Conservation (phyloP, 768 basidiomycete species). For the Rhodocollybia butyracea region DNA sequence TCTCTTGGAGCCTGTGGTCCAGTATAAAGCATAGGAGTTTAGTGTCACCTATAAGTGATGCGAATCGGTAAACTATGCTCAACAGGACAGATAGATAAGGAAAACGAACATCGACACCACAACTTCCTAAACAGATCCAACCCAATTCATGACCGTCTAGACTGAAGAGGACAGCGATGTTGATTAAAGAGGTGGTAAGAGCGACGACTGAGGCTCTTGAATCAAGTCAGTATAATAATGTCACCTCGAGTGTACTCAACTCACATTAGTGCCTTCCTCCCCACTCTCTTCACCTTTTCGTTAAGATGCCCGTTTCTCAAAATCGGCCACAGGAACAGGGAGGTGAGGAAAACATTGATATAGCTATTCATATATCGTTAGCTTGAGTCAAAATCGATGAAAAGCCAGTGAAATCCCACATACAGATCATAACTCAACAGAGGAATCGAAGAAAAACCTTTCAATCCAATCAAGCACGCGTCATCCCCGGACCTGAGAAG, state of each 20-base stretch:
- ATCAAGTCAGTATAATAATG: background rate
- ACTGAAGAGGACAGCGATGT: slow-evolving; percentile 31
- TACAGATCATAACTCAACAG: slow-evolving; percentile 32
- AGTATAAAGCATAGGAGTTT: background rate
- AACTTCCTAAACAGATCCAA: slow-evolving; percentile 34
- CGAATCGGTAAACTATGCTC: background rate
- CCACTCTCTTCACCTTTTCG: slow-evolving; percentile 21
- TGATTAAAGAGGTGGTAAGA: slow-evolving; percentile 14
- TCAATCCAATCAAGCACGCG: slow-evolving; percentile 32
- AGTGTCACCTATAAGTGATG: background rate
- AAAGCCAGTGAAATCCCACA: too few species aligned
- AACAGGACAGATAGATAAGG: background rate
- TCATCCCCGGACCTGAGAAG: slow-evolving; percentile 20
- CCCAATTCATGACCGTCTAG: slow-evolving; percentile 31
- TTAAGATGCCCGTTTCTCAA: slow-evolving; percentile 17
- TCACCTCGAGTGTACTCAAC: background rate
- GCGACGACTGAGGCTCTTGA: background rate
- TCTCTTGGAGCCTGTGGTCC: background rate
- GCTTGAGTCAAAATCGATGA: too few species aligned
- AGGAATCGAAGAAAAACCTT: slow-evolving; percentile 24
- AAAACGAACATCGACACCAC: slow-evolving; percentile 31
- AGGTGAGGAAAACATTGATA: slow-evolving; percentile 20
- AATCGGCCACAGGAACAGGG: slow-evolving; percentile 33
- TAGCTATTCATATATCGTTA: slow-evolving; percentile 7
- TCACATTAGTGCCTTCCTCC: slow-evolving; percentile 27